Evolutionary conservation across 1,284 basidiomycete genomes (phyloP), one percentile per base, ranked within the genome.

Genomic region (Lentinus polychrous): DNA sequence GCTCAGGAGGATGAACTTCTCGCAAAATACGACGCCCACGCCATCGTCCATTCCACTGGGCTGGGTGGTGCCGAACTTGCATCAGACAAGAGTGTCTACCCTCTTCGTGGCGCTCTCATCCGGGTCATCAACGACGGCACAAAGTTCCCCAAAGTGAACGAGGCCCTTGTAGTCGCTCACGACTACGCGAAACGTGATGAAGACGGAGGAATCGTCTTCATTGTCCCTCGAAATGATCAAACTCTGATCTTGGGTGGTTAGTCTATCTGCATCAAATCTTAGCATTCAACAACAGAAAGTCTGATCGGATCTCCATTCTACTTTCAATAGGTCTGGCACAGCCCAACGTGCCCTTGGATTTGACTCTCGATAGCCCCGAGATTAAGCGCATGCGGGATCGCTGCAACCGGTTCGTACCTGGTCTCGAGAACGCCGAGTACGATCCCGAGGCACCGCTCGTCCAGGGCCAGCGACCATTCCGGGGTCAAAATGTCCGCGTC

Each of bases 121-220:
- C 64, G 67, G 12, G 63, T 69, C 18, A 56, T 66, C 49, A 70
- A 70, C 54, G 67, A 70, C 48, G 67, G 67, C 8, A 57, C 52
- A 20, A 58, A 59, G 43, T 69, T 69, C 51, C 66, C 65, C 15
- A 65, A 61, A 39, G 60, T 70, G 36, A 60, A 57, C n/a, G 59
- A 64, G 41, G 65, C 64, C 5, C 53, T 67, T 5, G 58, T 57
- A 32, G 63, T 65, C 31, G 54, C 54, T 12, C 50, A 55, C 32
- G 54, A 55, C 46, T 51, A 53, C 40, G 38, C 35, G 5, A 55
- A 55, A 43, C 46, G 54, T 17, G 54, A 55, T 36, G 54, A 55
- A 11, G 54, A 55, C 31, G 54, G 54, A 10, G 54, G 54, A 18
- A 53, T 55, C 36, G 54, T 55, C n/a, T 55, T 55, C 52, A 55